Evolutionary conservation across 2,329 filamentous ascomycete species (phyloP), one percentile per base, ranked within the genome.

Genomic region (Alternaria burnsii): DNA sequence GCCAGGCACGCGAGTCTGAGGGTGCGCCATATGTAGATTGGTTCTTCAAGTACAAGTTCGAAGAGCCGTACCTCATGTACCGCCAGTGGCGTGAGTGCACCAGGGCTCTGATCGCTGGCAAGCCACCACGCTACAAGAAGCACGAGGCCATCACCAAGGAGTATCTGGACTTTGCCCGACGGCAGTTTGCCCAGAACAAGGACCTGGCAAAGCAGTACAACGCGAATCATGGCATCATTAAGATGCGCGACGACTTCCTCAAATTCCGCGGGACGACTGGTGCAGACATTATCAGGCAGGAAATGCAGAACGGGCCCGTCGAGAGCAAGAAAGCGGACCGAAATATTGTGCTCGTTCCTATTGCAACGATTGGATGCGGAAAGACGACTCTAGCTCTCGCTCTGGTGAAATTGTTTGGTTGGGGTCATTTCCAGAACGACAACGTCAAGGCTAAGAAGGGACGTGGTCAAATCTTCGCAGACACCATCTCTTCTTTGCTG

Each of bases 41-140:
- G 95, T 99, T 99, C 80, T 99, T 99, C 89, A 99, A 99, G 80
- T 99, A 94, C 87, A 99, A 99, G 82, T 99, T 99, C 62, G 95
- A 99, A 75, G 95, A 99, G 81, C 95, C 95, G 0, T 99, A 99
- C 76, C 83, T 99, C 62, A 96, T 99, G 93, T 99, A 98, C 80
- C 89, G 95, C 24, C 95, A 99, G 81, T 99, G 95, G 95, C 89
- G 95, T 63, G 95, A 99, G 81, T 97, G 92, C 76, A 99, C 95
- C 42, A 98, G 97, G 78, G 87, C 92, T 5, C 80, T 98, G 58
- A 97, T 99, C 68, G 74, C 85, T 1, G 91, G 91, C 14, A 91
- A 87, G 69, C 81, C 87, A 40, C 92, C 94, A 11, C 91, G 86
- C 66, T 91, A 87, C 82, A 94, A 88, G 82, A 98, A 98, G 79